Conservation (phyloP, 805 yeast genomes). For the Sugiyamaella valdiviana region DNA sequence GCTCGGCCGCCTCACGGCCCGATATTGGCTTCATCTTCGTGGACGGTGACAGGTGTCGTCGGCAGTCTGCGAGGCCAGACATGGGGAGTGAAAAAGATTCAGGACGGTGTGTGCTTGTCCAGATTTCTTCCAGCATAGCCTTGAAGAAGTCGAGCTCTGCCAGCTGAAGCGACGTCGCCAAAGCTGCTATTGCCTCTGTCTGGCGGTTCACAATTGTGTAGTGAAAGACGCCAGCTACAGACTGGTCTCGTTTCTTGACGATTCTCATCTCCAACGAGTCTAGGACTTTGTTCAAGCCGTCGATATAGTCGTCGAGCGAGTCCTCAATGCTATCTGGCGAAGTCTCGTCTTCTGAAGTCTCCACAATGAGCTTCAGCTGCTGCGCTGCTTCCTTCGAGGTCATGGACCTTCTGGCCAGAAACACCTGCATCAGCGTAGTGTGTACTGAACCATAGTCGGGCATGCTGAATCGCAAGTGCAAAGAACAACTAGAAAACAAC, state of each 20-base stretch:
- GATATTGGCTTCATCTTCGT: neutral
- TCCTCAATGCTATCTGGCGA: neutral
- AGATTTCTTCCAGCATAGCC: conserved; percentile 37
- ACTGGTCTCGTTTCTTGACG: conserved; percentile 36
- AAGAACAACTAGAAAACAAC: too few species aligned
- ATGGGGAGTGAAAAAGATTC: conserved; percentile 6
- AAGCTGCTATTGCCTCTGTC: conserved; percentile 35
- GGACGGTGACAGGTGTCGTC: neutral
- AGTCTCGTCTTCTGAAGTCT: conserved; percentile 3
- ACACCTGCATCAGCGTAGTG: conserved; percentile 7
- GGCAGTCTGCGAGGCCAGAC: neutral
- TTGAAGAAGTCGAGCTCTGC: conserved; percentile 44
- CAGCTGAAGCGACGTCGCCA: conserved; percentile 33
- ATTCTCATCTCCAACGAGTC: conserved; percentile 36
- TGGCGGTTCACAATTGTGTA: conserved; percentile 40
- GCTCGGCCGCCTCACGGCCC: conserved; percentile 5
- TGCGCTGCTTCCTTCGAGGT: neutral
- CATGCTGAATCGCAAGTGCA: too few species aligned
- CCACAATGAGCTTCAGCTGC: neutral
- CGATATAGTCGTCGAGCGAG: conserved; percentile 20
- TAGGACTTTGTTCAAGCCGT: conserved; percentile 30
- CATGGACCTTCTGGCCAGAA: conserved; percentile 8
- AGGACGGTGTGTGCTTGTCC: conserved; percentile 22
- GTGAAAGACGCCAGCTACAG: conserved; percentile 26
- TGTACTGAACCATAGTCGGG: neutral